Evolutionary conservation across 129 eudicot genomes (phyloP).

Genomic region (Daucus carota): DH1_v3.0 NC_030382.2:13529501-13530000

Average conservation of each 20-base stretch:
- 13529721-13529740: conserved; percentile 20
- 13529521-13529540: conserved; percentile 7
- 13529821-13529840: conserved; percentile 41
- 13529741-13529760: conserved; percentile 18
- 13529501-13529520: conserved; percentile 19
- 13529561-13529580: conserved; percentile 30
- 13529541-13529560: conserved; percentile 29
- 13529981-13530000: conserved; percentile 25
- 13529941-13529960: conserved; percentile 2
- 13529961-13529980: conserved; percentile 42
- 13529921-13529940: neutral
- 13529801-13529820: conserved; percentile 27
- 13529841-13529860: conserved; percentile 38
- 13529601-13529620: conserved; percentile 36
- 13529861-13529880: conserved; percentile 34
- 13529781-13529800: conserved; percentile 19
- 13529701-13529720: conserved; percentile 27
- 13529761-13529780: conserved; percentile 22
- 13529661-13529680: conserved; percentile 32
- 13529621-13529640: conserved; percentile 27
- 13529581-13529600: conserved; percentile 37
- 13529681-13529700: conserved; percentile 25
- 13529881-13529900: conserved; percentile 25
- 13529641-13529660: conserved; percentile 24
- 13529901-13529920: neutral